Base-by-base conservation (phyloP, 23 red algal genomes). In the Agarophyton chilense region DNA sequence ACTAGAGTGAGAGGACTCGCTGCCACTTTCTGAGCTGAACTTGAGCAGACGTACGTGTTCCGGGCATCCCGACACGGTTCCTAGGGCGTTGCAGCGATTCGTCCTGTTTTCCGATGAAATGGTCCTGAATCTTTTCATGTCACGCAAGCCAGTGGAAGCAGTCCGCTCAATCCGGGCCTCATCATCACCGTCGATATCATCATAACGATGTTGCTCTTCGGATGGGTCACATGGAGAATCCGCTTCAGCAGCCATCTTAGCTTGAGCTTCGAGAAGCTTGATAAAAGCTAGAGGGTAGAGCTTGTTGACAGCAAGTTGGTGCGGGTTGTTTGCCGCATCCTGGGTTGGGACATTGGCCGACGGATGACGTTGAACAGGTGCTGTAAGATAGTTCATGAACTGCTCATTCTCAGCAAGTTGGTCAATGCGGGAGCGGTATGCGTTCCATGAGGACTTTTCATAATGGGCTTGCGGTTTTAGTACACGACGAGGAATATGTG, bases 221-320 rank as follows among this genome's bases (percentile, higher is more conserved):
- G 51, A 29, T 2, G 79, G 79, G 38, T 62, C 61, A 34, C 43
- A 26, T 1, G 66, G 44, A 54, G 43, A 16, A 52, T 39, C 66
- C 14, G 31, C 41, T 22, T 87, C 82, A 18, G 57, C 43, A 43
- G 61, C 64, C 49, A 66, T 56, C 18, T 72, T 68, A 10, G 82
- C 82, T 21, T 87, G 82, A 24, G 82, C 82, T 54, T 87, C 82
- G 32, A 87, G 62, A 60, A 87, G 67, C 14, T 65, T 58, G 32
- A 87, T 87, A 44, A 87, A 87, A 51, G 82, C 82, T 7, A 87
- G 24, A 0, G 82, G 82, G 22, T 87, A 87, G 19, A 87, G 61
- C 82, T 87, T 87, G 82, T 87, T 87, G 33, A 87, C 82, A 31
- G 82, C 82, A 43, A 87, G 61, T 13, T 72, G 82, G 2, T 55